Evolutionary conservation across 306 rosid genomes (phyloP).

Genomic region (Vigna nakashimae): DNA sequence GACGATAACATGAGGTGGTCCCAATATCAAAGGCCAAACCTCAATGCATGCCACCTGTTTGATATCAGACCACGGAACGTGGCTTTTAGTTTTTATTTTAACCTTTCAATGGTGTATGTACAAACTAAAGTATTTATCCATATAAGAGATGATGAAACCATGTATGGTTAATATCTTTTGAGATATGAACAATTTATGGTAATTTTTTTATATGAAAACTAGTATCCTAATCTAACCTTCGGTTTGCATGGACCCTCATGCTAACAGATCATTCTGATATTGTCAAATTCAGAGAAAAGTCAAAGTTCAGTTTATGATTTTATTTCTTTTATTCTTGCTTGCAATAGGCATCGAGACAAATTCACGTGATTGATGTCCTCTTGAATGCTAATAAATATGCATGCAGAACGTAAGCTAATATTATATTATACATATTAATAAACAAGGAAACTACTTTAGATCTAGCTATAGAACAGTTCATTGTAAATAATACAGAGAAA

Average conservation of each 20-base stretch:
- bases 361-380: slow-evolving; percentile 17
- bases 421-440: background rate
- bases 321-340: slow-evolving; percentile 9
- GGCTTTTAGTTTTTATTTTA: background rate
- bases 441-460: slow-evolving; percentile 35
- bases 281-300: slow-evolving; percentile 18
- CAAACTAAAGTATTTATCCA: background rate
- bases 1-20: slow-evolving; percentile 14
- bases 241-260: slow-evolving; percentile 8
- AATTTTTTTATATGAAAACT: background rate
- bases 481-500: background rate
- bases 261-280: slow-evolving; percentile 31
- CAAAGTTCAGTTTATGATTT: background rate
- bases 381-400: slow-evolving; percentile 15
- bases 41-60: slow-evolving; percentile 20
- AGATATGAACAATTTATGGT: too few species aligned
- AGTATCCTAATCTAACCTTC: slow-evolving; percentile 9
- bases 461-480: slow-evolving; percentile 10
- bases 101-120: background rate
- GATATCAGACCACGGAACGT: background rate
- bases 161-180: too few species aligned
- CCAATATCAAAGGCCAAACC: background rate
- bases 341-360: slow-evolving; percentile 28
- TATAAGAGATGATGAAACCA: background rate
- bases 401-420: slow-evolving; percentile 13